These are phyloP conservation scores for Pythium chondricola DNA, from an alignment of 352 stramenopile species.

Conservation along the genomic window DNA sequence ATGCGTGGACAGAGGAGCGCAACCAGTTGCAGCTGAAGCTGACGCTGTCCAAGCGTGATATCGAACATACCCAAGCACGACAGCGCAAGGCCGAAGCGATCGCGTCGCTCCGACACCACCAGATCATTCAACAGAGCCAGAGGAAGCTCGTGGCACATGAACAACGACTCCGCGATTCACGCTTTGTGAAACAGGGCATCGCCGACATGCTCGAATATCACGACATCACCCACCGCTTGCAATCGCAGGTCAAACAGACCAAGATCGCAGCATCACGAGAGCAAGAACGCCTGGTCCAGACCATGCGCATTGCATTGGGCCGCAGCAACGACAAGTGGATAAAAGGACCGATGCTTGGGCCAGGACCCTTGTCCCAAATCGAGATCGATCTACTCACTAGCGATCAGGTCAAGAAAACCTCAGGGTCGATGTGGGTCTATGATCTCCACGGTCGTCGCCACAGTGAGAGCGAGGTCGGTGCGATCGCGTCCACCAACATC, in stretches of 20 bases:
- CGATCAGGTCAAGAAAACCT: neutral
- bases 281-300: conserved; percentile 32
- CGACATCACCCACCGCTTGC: conserved; percentile 27
- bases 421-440: conserved; percentile 28
- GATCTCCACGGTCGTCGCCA: conserved; percentile 57
- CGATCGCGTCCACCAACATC: conserved; percentile 21
- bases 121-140: conserved; percentile 31
- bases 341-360: conserved; percentile 28
- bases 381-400: conserved; percentile 30
- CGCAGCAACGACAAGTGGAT: conserved; percentile 23
- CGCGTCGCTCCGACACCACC: conserved; percentile 30
- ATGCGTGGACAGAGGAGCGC: conserved; percentile 40
- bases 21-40: conserved; percentile 36
- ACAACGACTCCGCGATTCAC: conserved; percentile 20
- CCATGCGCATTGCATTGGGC: conserved; percentile 23
- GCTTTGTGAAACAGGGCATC: conserved; percentile 33
- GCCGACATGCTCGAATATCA: conserved; percentile 56
- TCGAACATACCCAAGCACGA: conserved; percentile 27
- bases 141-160: conserved; percentile 33
- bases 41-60: conserved; percentile 31
- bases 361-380: conserved; percentile 37
- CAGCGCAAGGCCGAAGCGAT: conserved; percentile 34
- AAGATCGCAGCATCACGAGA: conserved; percentile 35
- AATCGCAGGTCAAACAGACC: conserved; percentile 36
- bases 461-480: conserved; percentile 17